Percentiles rank a stretch among this genome's conserved stretches.
Conservation (phyloP, 768 basidiomycete genomes). For the Suillus spraguei region DNA sequence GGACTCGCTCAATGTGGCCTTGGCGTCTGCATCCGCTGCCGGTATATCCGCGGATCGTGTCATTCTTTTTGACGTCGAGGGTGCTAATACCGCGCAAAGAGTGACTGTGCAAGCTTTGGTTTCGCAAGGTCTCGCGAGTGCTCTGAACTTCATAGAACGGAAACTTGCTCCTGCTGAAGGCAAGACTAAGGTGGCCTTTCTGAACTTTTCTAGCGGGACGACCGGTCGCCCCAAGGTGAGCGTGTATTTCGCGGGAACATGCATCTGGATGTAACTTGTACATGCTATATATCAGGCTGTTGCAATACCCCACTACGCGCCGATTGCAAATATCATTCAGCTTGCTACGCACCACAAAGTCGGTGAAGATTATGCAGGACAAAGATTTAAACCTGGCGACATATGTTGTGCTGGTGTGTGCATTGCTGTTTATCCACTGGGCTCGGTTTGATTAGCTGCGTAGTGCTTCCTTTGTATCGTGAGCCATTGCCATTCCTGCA, state of each 20-base stretch:
- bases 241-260: background rate
- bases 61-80: slow-evolving; percentile 39
- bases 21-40: slow-evolving; percentile 45
- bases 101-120: slow-evolving; percentile 51
- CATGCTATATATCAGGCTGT: slow-evolving; percentile 45
- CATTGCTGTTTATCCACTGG: background rate
- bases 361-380: slow-evolving; percentile 47
- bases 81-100: slow-evolving; percentile 16
- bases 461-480: slow-evolving; percentile 68
- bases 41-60: slow-evolving; percentile 48
- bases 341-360: slow-evolving; percentile 54
- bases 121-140: slow-evolving; percentile 44
- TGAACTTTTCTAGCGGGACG: slow-evolving; percentile 76
- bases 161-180: slow-evolving; percentile 58
- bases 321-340: slow-evolving; percentile 66
- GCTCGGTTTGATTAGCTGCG: background rate
- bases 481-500: slow-evolving; percentile 22
- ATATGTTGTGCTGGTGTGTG: slow-evolving; percentile 57
- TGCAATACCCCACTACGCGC: slow-evolving; percentile 59
- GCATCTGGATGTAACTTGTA: background rate
- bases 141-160: slow-evolving; percentile 49
- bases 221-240: slow-evolving; percentile 75
- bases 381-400: slow-evolving; percentile 62
- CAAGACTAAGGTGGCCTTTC: slow-evolving; percentile 68
- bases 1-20: slow-evolving; percentile 43